Base-by-base conservation (phyloP, 1,139 yeast genomes). In the Scheffersomyces illinoinensis region DNA sequence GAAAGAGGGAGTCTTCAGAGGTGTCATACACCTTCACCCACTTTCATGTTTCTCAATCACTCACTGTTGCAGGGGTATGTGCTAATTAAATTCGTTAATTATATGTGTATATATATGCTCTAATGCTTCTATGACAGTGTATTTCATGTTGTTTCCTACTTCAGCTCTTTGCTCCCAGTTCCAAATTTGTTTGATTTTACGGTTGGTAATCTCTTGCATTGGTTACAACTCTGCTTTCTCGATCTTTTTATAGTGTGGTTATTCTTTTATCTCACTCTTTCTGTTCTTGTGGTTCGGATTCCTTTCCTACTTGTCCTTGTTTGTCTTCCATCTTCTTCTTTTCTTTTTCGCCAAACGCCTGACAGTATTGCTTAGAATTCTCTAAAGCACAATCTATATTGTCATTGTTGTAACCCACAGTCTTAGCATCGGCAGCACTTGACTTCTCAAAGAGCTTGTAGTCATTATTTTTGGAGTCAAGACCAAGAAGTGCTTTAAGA, bases 381-480 rank as follows among this genome's bases (percentile, higher is more conserved):
- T 52, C 52, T 56, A 60, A 52, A 19, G 64, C 64, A 60, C 65
- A 62, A 8, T 56, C 55, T 7, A 61, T 52, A 18, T 57, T 57
- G 48, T 61, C 61, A 43, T 61, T 59, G 50, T 56, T 54, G 52
- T 47, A 56, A 4, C 61, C 59, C 21, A 10, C 39, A 1, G 50
- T 53, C 39, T 52, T 33, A 33, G 43, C 43, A 33, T 52, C 52
- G 19, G 52, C 1, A 3, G 43, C 43, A 8, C 43, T 33, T 33
- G 43, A 33, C 43, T 33, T 12, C 14, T 33, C 43, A 33, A 33
- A 33, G 43, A 33, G 43, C 17, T 33, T 33, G 43, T 33, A 33
- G 4, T 33, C 7, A 10, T 33, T 4, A 33, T 33, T 33, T 33
- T 33, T 33, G 43, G 43, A 33, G 17, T 33, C 43, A 33, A 33